Evolutionary conservation across 2,329 filamentous ascomycete species (phyloP).

Genomic region (Aspergillus sojae): DNA sequence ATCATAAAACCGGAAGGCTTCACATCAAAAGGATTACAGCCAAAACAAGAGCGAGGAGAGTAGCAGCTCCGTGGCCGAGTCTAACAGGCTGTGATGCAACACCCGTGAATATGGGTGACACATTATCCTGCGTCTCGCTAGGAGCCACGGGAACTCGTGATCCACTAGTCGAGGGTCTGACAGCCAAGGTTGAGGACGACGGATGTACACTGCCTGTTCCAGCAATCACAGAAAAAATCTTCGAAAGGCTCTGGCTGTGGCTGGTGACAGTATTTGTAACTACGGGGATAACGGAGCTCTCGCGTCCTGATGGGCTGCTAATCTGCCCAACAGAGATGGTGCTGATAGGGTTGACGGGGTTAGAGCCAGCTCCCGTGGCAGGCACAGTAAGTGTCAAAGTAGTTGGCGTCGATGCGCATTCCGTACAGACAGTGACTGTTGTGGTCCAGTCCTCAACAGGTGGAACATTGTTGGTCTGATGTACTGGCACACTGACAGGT

Average conservation of each 20-base stretch:
- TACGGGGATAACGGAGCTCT: not conserved
- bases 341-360: constrained; percentile 2
- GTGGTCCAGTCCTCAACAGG: constrained; percentile 11
- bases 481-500: constrained; percentile 8
- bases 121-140: constrained; percentile 19
- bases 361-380: constrained; percentile 4
- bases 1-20: constrained; percentile 8
- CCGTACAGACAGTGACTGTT: constrained; percentile 13
- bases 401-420: constrained; percentile 12
- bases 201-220: constrained; percentile 11
- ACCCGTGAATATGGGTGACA: constrained; percentile 24
- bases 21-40: constrained; percentile 19
- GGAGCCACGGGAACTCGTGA: constrained; percentile 14
- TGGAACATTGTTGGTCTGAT: constrained; percentile 9
- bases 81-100: constrained; percentile 18
- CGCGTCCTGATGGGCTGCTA: constrained; percentile 6
- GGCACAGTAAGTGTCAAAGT: constrained; percentile 15
- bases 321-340: not conserved
- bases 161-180: constrained; percentile 16
- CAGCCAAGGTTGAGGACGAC: constrained; percentile 21
- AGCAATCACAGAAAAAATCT: constrained; percentile 11
- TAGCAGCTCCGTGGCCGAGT: constrained; percentile 14
- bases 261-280: not conserved
- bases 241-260: not conserved
- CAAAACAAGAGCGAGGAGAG: constrained; percentile 15